Evolutionary conservation across 2,329 filamentous ascomycete genomes (phyloP), one percentile per base, ranked within the genome.

Genomic region (Paradendryphiella salina): DNA sequence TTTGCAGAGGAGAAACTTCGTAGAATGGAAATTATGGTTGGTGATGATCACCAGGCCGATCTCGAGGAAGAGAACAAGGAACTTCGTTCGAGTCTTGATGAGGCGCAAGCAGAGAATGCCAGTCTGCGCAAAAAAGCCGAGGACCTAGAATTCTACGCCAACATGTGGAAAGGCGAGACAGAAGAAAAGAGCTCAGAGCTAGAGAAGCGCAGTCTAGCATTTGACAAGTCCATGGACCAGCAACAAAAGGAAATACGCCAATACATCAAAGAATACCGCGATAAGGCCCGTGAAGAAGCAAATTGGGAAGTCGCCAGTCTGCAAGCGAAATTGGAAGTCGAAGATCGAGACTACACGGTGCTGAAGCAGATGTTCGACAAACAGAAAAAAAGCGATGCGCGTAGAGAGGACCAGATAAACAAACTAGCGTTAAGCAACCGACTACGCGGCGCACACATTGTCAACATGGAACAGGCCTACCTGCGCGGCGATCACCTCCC

Each of bases 241-340:
- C 41, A 50, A 18, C 18, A 36, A 4, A 20, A 40, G 1, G 58
- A 59, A 11, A 34, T 32, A 13, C 29, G 44, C 11, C 10, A 23
- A 2, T 54, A 56, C 33, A 55, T 60, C 42, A 37, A 42, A 38
- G 43, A 53, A 3, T 61, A 61, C 37, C 37, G 49, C 23, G 26
- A 40, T 8, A 56, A 57, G 4, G 45, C 29, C 4, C 41, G 37
- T 1, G 52, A 60, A 11, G 31, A 34, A 2, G 28, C 46, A 10
- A 14, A 56, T 23, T 61, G 50, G 48, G 7, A 43, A 14, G 14
- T 54, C 18, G 17, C 33, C 8, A 35, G 14, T 2, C 35, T 57
- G 4, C 59, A 57, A 23, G 26, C 36, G 8, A 47, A 46, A 13
- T 34, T 57, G 10, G 14, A 26, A 3, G 37, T n/a, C 1, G 14